phyloP scores from a whole-genome alignment of 2,329 filamentous ascomycete genomes.

The Aspergillus pseudoviridinutans region DNA sequence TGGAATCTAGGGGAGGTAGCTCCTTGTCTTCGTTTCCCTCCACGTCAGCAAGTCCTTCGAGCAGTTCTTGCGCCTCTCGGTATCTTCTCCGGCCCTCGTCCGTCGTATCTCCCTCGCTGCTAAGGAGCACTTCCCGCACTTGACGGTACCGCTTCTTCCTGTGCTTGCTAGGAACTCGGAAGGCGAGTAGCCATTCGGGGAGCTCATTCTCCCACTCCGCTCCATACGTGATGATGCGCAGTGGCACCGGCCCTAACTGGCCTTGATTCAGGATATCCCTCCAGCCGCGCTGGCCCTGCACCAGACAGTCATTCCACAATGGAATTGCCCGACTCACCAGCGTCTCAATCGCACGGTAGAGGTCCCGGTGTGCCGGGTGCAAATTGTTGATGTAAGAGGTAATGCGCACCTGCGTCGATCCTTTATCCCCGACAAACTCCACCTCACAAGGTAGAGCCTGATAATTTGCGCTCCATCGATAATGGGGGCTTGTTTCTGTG shows the following conservation, averaged over 20 bases:
- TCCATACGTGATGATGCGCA: no score
- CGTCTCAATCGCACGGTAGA: no score
- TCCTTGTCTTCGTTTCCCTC: not conserved
- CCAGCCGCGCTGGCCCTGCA: not conserved
- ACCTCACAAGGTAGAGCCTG: no score
- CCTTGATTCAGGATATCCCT: not conserved
- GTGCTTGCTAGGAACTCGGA: no score
- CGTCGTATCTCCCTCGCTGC: not conserved
- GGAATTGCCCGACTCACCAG: not conserved
- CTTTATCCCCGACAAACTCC: no score
- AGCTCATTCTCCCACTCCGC: no score
- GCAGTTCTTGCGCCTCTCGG: not conserved
- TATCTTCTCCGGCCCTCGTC: no score
- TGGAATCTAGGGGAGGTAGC: not conserved
- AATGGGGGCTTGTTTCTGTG: no score
- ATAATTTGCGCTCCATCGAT: no score
- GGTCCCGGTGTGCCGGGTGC: no score
- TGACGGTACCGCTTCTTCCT: not conserved
- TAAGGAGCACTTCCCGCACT: not conserved
- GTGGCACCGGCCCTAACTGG: not conserved
- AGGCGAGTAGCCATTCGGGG: not conserved
- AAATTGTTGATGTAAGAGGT: no score
- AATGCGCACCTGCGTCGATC: no score
- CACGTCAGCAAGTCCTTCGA: not conserved
- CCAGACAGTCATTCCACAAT: not conserved